These are phyloP conservation scores for Macrophomina phaseolina DNA, from an alignment of 2,329 filamentous ascomycete species.

Conservation along the genomic window DNA sequence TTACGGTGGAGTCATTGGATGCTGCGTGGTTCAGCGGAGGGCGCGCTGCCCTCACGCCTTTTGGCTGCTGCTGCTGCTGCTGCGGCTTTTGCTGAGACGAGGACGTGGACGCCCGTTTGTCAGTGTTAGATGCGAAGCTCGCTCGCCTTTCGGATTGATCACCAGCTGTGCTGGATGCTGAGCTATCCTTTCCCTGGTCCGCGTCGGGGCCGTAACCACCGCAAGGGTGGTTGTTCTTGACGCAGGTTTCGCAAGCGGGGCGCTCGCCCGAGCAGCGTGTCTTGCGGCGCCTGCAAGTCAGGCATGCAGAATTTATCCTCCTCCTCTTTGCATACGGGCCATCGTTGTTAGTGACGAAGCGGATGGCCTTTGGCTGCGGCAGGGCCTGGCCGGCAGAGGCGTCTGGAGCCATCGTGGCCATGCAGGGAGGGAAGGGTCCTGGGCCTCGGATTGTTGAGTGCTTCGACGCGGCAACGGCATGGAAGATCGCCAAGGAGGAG, in stretches of 20 bases:
- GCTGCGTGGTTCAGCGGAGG: neutral
- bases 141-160: neutral
- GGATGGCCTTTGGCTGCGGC: constrained; percentile 45
- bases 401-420: constrained; percentile 25
- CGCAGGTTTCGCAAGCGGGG: constrained; percentile 53
- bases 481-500: neutral
- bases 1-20: neutral
- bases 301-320: constrained; percentile 50
- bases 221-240: constrained; percentile 55
- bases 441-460: neutral
- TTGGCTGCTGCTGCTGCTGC: constrained; percentile 10
- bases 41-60: neutral
- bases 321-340: constrained; percentile 49
- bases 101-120: constrained; percentile 4
- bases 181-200: constrained; percentile 22
- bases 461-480: constrained; percentile 1
- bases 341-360: constrained; percentile 50
- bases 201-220: constrained; percentile 52
- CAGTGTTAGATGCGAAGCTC: neutral
- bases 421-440: constrained; percentile 14
- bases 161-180: neutral
- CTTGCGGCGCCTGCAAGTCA: constrained; percentile 57
- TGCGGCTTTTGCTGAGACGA: constrained; percentile 10
- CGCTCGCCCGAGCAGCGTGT: constrained; percentile 54
- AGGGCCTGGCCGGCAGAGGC: constrained; percentile 30